phyloP scores from a whole-genome alignment of 306 rosid genomes.

The Malus orientalis region DNA sequence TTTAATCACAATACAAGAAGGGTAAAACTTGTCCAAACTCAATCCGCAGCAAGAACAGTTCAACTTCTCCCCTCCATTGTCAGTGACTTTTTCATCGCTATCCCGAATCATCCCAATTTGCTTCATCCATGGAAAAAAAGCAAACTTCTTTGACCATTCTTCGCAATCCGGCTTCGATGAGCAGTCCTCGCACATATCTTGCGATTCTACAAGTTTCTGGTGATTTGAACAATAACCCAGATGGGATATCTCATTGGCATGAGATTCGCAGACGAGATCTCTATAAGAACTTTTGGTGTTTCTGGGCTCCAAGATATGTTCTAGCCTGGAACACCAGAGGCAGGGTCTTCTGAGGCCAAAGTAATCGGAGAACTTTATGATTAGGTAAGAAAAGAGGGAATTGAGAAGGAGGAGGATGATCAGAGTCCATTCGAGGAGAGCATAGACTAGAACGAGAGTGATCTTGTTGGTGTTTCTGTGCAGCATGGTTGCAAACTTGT shows the following conservation, averaged over 20 bases:
- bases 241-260: slow-evolving; percentile 70
- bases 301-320: slow-evolving; percentile 60
- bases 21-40: slow-evolving; percentile 39
- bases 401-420: slow-evolving; percentile 71
- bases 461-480: slow-evolving; percentile 76
- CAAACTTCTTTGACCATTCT: slow-evolving; percentile 44
- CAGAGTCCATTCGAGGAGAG: slow-evolving; percentile 81
- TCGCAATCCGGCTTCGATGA: slow-evolving; percentile 33
- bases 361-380: slow-evolving; percentile 66
- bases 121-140: slow-evolving; percentile 64
- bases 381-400: slow-evolving; percentile 72
- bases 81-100: slow-evolving; percentile 22
- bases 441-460: slow-evolving; percentile 70
- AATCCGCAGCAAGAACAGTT: slow-evolving; percentile 80
- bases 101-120: slow-evolving; percentile 41
- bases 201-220: slow-evolving; percentile 50
- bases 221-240: slow-evolving; percentile 67
- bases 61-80: slow-evolving; percentile 33
- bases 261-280: slow-evolving; percentile 85
- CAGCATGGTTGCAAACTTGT: slow-evolving; percentile 83
- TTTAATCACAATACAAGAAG: slow-evolving; percentile 61
- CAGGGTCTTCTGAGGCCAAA: slow-evolving; percentile 91
- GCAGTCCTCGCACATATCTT: slow-evolving; percentile 81
- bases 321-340: slow-evolving; percentile 80
- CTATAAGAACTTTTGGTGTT: slow-evolving; percentile 28